phyloP scores from a whole-genome alignment of 148 eudicot species.

The Camellia sinensis region DNA sequence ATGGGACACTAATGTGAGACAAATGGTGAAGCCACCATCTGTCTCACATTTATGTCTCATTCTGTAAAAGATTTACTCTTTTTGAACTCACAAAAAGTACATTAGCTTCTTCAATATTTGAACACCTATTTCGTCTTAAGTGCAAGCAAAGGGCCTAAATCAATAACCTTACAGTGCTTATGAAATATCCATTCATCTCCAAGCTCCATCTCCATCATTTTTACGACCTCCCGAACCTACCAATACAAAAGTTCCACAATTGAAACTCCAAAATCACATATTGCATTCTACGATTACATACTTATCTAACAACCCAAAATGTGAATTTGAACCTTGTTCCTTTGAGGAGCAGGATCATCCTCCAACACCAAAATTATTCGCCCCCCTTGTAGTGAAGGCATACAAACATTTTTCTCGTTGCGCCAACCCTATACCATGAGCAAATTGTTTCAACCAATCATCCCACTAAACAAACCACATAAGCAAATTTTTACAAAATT shows the following conservation, averaged over 20 bases:
- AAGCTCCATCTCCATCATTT: slow-evolving; percentile 87
- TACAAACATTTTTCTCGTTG: slow-evolving; percentile 50
- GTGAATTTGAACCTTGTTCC: slow-evolving; percentile 56
- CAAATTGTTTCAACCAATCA: not conserved
- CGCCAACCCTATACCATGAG: slow-evolving; percentile 68
- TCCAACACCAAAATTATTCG: slow-evolving; percentile 63
- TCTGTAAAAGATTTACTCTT: not conserved
- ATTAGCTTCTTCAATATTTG: not conserved
- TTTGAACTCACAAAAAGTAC: not conserved
- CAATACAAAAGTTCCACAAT: not conserved
- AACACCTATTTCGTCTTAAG: not conserved
- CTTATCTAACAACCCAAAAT: not conserved
- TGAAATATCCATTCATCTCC: slow-evolving; percentile 87
- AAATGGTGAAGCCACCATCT: no score
- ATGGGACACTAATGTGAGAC: no score
- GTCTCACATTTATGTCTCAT: no score
- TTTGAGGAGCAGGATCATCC: slow-evolving; percentile 63
- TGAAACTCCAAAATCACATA: not conserved
- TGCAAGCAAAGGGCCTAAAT: not conserved
- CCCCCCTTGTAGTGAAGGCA: slow-evolving; percentile 39
- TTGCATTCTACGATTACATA: not conserved
- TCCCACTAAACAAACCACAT: not conserved
- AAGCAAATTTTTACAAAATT: not conserved
- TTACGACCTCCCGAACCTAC: slow-evolving; percentile 77
- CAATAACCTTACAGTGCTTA: slow-evolving; percentile 61